phyloP scores from a whole-genome alignment of 2,329 filamentous ascomycete genomes.

The Aspergillus fumigatiaffinis region DNA sequence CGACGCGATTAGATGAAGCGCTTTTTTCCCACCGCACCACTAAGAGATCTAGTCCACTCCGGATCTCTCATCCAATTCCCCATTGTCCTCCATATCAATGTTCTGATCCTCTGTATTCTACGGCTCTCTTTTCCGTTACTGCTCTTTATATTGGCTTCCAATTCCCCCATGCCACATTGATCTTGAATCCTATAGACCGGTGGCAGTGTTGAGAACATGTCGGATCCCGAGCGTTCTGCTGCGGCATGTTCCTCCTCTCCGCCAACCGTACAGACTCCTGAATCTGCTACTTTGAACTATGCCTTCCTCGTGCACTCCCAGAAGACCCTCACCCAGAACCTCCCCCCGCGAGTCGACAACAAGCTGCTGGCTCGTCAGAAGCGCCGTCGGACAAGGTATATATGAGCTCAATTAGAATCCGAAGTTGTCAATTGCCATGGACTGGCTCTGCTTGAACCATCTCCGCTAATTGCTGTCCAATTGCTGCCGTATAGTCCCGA shows the following conservation, averaged over 20 bases:
- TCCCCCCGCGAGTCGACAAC: conserved; percentile 57
- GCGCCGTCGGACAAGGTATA: conserved; percentile 59
- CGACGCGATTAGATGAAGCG: conserved; percentile 27
- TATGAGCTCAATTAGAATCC: conserved; percentile 14
- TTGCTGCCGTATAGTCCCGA: conserved; percentile 58
- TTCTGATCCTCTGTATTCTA: conserved; percentile 5
- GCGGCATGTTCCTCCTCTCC: conserved; percentile 30
- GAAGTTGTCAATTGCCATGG: neutral
- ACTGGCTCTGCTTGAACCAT: neutral
- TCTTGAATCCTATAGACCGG: conserved; percentile 14
- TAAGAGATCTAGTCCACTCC: conserved; percentile 18
- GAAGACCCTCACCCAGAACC: conserved; percentile 52
- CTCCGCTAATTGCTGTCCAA: conserved; percentile 5
- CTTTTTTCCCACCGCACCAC: conserved; percentile 19
- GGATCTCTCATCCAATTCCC: conserved; percentile 1
- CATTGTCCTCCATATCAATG: neutral
- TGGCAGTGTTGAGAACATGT: conserved; percentile 23
- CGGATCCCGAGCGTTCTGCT: conserved; percentile 31
- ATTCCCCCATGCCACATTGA: conserved; percentile 11
- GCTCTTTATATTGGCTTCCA: conserved; percentile 1
- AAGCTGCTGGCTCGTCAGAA: conserved; percentile 59
- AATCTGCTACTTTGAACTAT: conserved; percentile 38
- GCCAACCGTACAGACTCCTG: conserved; percentile 28
- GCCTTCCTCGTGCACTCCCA: conserved; percentile 60
- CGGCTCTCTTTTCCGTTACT: conserved; percentile 8